A percentile compares a stretch with the other conserved stretches of the same genome.
Conservation (phyloP, 2,329 filamentous ascomycete genomes). For the Microascus cirrosus region DNA sequence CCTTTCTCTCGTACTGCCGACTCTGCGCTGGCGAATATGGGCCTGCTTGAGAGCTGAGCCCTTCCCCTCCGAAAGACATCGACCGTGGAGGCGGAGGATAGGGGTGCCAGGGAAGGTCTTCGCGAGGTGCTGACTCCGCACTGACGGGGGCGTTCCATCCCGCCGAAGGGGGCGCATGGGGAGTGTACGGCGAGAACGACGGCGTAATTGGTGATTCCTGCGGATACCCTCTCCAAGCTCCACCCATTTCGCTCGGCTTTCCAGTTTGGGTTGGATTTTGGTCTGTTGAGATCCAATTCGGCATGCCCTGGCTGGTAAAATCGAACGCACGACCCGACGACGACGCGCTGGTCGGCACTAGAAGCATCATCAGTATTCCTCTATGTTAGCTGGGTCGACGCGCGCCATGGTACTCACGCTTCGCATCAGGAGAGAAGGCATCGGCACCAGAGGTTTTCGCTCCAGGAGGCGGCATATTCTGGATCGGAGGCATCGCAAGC, state of each 20-base stretch:
- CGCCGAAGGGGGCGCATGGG: constrained; percentile 25
- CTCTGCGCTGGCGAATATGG: constrained; percentile 5
- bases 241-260: constrained; percentile 28
- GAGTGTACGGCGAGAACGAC: constrained; percentile 37
- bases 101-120: constrained; percentile 31
- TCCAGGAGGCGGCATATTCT: constrained; percentile 30
- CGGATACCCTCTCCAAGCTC: constrained; percentile 37
- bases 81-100: constrained; percentile 32
- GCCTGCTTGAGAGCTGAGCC: constrained; percentile 10
- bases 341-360: constrained; percentile 23
- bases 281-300: constrained; percentile 34
- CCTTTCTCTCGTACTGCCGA: constrained; percentile 30
- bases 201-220: constrained; percentile 38
- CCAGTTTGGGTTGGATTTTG: constrained; percentile 23
- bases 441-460: constrained; percentile 26
- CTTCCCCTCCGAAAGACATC: constrained; percentile 35
- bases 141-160: constrained; percentile 24
- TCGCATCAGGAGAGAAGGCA: constrained; percentile 24
- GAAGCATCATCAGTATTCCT: constrained; percentile 9
- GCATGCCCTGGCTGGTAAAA: constrained; percentile 24
- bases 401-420: constrained; percentile 25
- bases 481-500: constrained; percentile 30
- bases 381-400: background rate
- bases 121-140: constrained; percentile 26
- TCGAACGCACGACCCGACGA: constrained; percentile 20